Percentiles rank a stretch among this genome's conserved stretches.
Conservation (phyloP, 140 eudicot species). For the Bidens hawaiensis region DNA sequence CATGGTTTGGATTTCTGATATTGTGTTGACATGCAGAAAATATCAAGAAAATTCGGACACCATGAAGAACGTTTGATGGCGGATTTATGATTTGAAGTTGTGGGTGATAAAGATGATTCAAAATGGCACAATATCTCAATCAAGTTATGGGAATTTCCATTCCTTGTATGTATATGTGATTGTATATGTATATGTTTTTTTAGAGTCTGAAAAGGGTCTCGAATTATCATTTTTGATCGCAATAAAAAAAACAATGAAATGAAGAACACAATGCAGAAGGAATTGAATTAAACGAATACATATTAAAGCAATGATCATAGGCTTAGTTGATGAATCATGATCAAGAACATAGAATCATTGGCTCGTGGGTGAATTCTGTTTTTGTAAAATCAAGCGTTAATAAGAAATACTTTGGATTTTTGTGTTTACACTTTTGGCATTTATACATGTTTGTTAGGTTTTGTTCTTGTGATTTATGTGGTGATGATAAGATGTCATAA, state of each 20-base stretch:
- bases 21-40: constrained; percentile 37
- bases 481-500: background rate
- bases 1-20: constrained; percentile 6
- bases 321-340: constrained; percentile 11
- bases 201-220: constrained; percentile 39
- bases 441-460: background rate
- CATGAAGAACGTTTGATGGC: constrained; percentile 35
- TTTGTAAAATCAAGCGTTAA: constrained; percentile 19
- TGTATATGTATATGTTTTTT: constrained; percentile 30
- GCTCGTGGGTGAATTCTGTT: constrained; percentile 22
- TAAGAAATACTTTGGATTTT: constrained; percentile 1
- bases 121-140: constrained; percentile 45
- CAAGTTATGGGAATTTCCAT: constrained; percentile 42
- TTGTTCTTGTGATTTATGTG: background rate
- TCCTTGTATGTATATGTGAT: constrained; percentile 53
- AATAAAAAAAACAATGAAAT: constrained; percentile 1
- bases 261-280: constrained; percentile 18
- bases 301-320: constrained; percentile 22
- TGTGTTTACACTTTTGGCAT: background rate
- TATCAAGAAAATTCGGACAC: constrained; percentile 34
- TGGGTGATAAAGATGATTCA: constrained; percentile 26
- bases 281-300: constrained; percentile 2
- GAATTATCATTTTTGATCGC: constrained; percentile 19
- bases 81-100: constrained; percentile 24
- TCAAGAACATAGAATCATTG: constrained; percentile 10